These are phyloP conservation scores for Plasmodium yoelii DNA, from an alignment of 169 alveolate species.

Conservation along the genomic window DNA sequence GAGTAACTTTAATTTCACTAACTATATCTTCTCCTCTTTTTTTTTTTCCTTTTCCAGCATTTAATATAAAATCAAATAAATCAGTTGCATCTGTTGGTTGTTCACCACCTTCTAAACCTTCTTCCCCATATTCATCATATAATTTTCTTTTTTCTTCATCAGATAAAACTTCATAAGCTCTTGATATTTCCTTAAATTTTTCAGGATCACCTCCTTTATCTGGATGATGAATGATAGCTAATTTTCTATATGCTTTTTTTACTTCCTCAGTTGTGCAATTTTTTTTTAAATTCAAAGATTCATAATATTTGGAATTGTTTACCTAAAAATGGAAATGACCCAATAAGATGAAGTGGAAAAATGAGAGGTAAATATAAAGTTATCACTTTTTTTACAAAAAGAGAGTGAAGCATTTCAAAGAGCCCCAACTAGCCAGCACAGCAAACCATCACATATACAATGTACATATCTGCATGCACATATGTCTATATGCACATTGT, in stretches of 20 bases:
- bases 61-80: conserved; percentile 94
- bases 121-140: conserved; percentile 98
- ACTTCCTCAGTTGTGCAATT: conserved; percentile 92
- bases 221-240: conserved; percentile 97
- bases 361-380: too few relatives aligned
- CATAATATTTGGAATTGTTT: conserved; percentile 90
- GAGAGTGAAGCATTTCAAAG: too few relatives aligned
- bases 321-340: conserved; percentile 42
- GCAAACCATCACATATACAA: too few relatives aligned
- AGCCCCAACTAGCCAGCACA: too few relatives aligned
- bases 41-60: conserved; percentile 94
- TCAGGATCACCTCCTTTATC: conserved; percentile 99
- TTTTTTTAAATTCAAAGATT: conserved; percentile 87
- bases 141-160: conserved; percentile 97
- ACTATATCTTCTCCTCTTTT: conserved; percentile 93
- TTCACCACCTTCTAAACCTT: conserved; percentile 96
- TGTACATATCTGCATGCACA: too few relatives aligned
- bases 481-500: too few relatives aligned
- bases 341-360: too few relatives aligned
- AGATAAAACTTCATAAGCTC: conserved; percentile 97
- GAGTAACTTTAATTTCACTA: conserved; percentile 92
- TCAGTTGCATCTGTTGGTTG: conserved; percentile 88
- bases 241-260: conserved; percentile 95
- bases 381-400: too few relatives aligned
- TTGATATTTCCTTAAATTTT: conserved; percentile 95